These are phyloP conservation scores for Saturnispora ahearnii DNA, from an alignment of 805 yeast genomes.

Conservation along the genomic window DNA sequence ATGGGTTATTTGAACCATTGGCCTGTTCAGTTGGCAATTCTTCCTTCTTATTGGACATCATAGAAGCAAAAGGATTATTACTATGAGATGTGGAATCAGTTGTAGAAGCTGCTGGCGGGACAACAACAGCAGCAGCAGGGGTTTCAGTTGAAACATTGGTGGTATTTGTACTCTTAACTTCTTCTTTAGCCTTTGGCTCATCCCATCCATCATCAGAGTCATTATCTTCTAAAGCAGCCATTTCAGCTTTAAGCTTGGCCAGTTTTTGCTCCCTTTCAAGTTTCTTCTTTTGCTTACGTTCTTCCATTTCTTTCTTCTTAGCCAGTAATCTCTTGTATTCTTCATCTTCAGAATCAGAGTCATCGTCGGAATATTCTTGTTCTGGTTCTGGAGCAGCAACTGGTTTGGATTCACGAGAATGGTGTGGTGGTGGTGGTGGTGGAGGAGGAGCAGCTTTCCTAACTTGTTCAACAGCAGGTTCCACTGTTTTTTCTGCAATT, in stretches of 20 bases:
- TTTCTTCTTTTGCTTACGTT: constrained; percentile 28
- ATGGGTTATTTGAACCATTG: constrained; percentile 39
- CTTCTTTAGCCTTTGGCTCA: constrained; percentile 10
- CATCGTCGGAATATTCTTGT: constrained; percentile 8
- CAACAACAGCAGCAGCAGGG: constrained; percentile 7
- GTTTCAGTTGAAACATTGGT: constrained; percentile 5
- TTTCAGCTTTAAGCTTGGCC: constrained; percentile 49
- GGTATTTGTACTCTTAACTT: not conserved
- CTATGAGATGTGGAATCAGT: constrained; percentile 7
- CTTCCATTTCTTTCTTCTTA: constrained; percentile 40
- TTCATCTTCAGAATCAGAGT: constrained; percentile 37
- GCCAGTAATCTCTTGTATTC: constrained; percentile 37
- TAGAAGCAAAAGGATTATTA: constrained; percentile 15
- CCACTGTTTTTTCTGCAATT: not conserved
- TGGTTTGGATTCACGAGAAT: not conserved
- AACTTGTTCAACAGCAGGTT: not conserved
- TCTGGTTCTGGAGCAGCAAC: constrained; percentile 7
- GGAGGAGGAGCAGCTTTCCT: constrained; percentile 14
- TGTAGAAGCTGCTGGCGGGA: constrained; percentile 7
- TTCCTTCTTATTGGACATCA: constrained; percentile 5
- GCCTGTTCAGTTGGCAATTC: constrained; percentile 7
- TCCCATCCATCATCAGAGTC: constrained; percentile 22
- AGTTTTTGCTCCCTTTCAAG: constrained; percentile 52
- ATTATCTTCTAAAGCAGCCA: constrained; percentile 43
- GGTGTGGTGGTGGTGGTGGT: constrained; percentile 9